Evolutionary conservation across 2,329 filamentous ascomycete genomes (phyloP).

Genomic region (Rhynchosporium agropyri): DNA sequence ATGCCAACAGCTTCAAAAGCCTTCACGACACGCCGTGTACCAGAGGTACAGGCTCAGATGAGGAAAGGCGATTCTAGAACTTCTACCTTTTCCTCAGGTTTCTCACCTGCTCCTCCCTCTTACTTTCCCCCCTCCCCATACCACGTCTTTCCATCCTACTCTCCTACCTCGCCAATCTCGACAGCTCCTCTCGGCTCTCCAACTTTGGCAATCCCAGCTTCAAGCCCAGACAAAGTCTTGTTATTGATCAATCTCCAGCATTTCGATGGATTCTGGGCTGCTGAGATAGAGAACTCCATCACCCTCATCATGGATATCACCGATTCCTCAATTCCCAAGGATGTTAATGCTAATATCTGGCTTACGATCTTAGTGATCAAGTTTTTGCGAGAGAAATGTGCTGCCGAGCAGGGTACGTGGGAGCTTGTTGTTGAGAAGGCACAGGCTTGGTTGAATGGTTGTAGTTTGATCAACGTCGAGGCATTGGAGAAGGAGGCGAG

Average conservation of each 20-base stretch:
- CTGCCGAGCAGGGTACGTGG: constrained; percentile 57
- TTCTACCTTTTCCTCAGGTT: neutral
- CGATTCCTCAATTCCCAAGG: constrained; percentile 10
- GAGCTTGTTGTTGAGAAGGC: constrained; percentile 66
- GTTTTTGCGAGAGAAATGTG: constrained; percentile 52
- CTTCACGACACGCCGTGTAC: no score
- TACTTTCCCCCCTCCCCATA: neutral
- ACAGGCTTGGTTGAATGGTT: constrained; percentile 49
- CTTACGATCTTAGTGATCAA: constrained; percentile 49
- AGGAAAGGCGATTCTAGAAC: neutral
- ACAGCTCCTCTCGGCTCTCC: neutral
- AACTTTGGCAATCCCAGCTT: constrained; percentile 3
- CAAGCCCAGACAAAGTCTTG: constrained; percentile 42
- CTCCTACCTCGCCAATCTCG: neutral
- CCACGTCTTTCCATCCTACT: neutral
- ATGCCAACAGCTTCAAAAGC: no score
- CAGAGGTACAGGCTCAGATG: neutral
- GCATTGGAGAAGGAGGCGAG: constrained; percentile 22
- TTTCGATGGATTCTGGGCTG: constrained; percentile 57
- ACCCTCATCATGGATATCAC: constrained; percentile 26
- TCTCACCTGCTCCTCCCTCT: neutral
- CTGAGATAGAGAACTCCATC: constrained; percentile 15
- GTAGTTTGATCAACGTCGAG: neutral
- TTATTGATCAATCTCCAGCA: constrained; percentile 56
- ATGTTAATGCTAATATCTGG: constrained; percentile 24